Percentiles rank a stretch among this genome's conserved stretches.
phyloP scores from a whole-genome alignment of 305 asterid species.

The Fraxinus velutina region DNA sequence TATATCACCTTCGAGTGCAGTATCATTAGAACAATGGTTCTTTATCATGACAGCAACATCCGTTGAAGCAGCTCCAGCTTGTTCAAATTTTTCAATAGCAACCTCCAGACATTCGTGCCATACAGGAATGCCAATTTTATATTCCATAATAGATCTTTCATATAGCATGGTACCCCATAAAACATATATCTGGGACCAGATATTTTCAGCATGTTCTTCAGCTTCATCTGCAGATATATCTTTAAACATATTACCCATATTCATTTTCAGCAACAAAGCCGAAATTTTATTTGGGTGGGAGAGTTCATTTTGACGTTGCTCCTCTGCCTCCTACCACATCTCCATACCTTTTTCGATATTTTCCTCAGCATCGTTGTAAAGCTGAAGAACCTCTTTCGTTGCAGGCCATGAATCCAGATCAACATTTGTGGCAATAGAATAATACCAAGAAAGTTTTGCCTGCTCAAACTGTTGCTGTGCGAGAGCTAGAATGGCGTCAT shows the following conservation, averaged over 20 bases:
- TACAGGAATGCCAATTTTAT: conserved; percentile 69
- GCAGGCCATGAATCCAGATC: conserved; percentile 69
- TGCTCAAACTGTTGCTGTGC: conserved; percentile 82
- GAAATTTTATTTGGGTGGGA: conserved; percentile 35
- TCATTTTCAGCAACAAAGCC: conserved; percentile 43
- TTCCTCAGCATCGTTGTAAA: conserved; percentile 78
- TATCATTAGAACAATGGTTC: conserved; percentile 69
- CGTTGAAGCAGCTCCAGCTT: conserved; percentile 85
- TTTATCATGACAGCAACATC: conserved; percentile 85
- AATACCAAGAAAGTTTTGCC: conserved; percentile 87
- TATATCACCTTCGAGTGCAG: conserved; percentile 60
- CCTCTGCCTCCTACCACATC: conserved; percentile 75
- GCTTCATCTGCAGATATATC: conserved; percentile 60
- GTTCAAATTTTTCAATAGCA: conserved; percentile 76
- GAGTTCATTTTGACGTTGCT: conserved; percentile 36
- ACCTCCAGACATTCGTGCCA: conserved; percentile 91
- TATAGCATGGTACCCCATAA: conserved; percentile 89
- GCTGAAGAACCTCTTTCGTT: conserved; percentile 55
- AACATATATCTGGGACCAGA: conserved; percentile 70
- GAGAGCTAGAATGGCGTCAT: conserved; percentile 71
- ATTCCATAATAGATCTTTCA: conserved; percentile 85
- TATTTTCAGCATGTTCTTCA: conserved; percentile 53
- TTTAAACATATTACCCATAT: conserved; percentile 40
- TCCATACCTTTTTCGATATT: conserved; percentile 78
- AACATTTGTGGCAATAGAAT: conserved; percentile 46